Percentiles rank a stretch among this genome's conserved stretches.
Evolutionary conservation across 208 protist genomes (phyloP).

Genomic region (Vickermania ingenoplastis): DNA sequence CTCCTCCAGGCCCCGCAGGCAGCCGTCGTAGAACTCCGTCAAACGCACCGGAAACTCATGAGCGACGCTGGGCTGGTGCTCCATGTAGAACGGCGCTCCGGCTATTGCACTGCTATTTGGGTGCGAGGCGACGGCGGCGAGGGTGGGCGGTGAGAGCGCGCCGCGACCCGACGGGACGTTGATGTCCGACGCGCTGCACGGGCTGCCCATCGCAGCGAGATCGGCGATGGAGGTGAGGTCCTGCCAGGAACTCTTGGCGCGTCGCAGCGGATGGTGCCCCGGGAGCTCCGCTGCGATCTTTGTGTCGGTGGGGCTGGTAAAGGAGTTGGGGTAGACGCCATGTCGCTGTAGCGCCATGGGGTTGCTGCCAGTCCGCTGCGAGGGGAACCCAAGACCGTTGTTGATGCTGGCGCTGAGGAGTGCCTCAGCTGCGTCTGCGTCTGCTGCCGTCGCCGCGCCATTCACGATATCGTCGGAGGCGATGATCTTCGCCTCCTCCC

Average conservation of each 20-base stretch:
- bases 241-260: constrained; percentile 41
- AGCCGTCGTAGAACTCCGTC: constrained; percentile 40
- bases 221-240: constrained; percentile 4
- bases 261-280: constrained; percentile 49
- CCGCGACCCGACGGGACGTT: neutral
- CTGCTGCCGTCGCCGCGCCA: too few relatives aligned
- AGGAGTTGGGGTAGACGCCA: constrained; percentile 4
- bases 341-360: too few relatives aligned
- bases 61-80: constrained; percentile 12
- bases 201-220: neutral
- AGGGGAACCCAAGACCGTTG: too few relatives aligned
- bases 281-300: constrained; percentile 59
- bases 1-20: constrained; percentile 45
- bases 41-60: constrained; percentile 44
- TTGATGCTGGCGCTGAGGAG: too few relatives aligned
- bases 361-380: too few relatives aligned
- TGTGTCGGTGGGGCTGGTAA: constrained; percentile 27
- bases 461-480: too few relatives aligned
- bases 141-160: neutral
- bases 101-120: too few relatives aligned
- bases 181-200: neutral
- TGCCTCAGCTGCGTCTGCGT: too few relatives aligned
- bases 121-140: too few relatives aligned
- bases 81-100: too few relatives aligned
- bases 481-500: too few relatives aligned